Base-by-base conservation (phyloP, 495 filamentous ascomycete species). In the Endocarpon pusillum region DNA sequence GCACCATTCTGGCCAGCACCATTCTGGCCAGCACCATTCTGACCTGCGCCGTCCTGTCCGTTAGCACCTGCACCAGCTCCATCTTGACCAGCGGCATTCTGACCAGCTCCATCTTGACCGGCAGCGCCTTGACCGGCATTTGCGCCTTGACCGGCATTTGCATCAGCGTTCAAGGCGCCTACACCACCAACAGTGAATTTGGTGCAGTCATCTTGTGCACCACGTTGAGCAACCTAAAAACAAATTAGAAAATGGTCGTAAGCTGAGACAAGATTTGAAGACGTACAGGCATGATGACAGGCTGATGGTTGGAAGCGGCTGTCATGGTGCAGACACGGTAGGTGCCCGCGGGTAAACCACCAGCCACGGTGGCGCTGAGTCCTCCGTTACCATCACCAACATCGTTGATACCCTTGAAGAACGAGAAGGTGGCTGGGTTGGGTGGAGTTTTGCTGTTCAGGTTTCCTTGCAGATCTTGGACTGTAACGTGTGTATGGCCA, bases 361-460 rank as follows among this genome's bases (percentile, higher is more conserved):
- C 69, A 11, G 57, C 51, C 10, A 82, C 72, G 7, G 44, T 42
- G 31, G 73, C 66, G 3, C 44, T 39, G 15, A 81, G 57, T 3
- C 57, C 47, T 20, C 76, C 77, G 1, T 73, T 43, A 21, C 75
- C 75, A 44, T 82, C 61, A 30, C 75, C 77, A 34, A 51, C 62
- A 45, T 80, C 75, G 47, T 81, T 79, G 58, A 82, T 72, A 42
- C 78, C 77, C 58, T 81, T 78, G 66, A 82, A 82, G 58, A 80
- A 78, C 35, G 55, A 70, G 39, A 82, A 80, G 33, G 51, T 53
- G n/a, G 44, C 55, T 24, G 73, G 51, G 34, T 74, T 64, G 1
- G 72, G 62, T 26, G 73, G 67, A 14, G 47, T 43, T 9, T 47
- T 58, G 18, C 62, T 69, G 48, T 56, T 68, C 38, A 65, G 43